phyloP scores from a whole-genome alignment of 768 basidiomycete species.

The Suillus alpinus region DNA sequence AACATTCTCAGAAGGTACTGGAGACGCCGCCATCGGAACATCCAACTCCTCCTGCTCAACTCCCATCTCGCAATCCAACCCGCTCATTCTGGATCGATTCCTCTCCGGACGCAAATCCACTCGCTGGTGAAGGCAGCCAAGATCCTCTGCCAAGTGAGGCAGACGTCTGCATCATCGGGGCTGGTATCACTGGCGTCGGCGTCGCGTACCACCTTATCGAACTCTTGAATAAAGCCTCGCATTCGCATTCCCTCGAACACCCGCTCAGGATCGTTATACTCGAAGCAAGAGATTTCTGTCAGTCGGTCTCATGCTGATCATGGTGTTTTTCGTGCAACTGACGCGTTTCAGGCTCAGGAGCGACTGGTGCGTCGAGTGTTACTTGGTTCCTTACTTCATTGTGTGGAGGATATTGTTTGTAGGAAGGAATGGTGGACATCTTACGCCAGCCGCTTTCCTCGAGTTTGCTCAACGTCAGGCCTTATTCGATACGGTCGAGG shows the following conservation, averaged over 20 bases:
- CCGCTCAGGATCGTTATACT: slow-evolving; percentile 58
- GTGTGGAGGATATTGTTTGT: neutral
- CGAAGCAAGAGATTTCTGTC: slow-evolving; percentile 86
- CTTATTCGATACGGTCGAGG: slow-evolving; percentile 51
- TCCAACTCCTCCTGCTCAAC: slow-evolving; percentile 18
- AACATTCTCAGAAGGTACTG: neutral
- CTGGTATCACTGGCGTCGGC: slow-evolving; percentile 75
- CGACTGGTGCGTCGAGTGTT: slow-evolving; percentile 55
- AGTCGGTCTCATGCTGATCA: slow-evolving; percentile 26
- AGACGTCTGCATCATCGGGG: slow-evolving; percentile 78
- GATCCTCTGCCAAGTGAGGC: slow-evolving; percentile 56
- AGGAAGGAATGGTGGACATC: slow-evolving; percentile 82
- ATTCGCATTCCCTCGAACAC: slow-evolving; percentile 9
- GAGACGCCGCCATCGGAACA: neutral
- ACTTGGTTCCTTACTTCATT: neutral
- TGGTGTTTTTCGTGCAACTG: slow-evolving; percentile 2
- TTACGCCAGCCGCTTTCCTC: slow-evolving; percentile 49
- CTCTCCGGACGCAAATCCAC: slow-evolving; percentile 56
- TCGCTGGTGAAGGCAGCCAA: slow-evolving; percentile 63
- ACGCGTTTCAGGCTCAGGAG: slow-evolving; percentile 55
- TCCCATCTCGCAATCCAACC: slow-evolving; percentile 64
- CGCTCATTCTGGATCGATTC: slow-evolving; percentile 71
- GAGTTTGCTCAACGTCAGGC: slow-evolving; percentile 40
- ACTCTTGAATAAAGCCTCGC: slow-evolving; percentile 11
- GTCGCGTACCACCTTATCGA: slow-evolving; percentile 70